Evolutionary conservation across 345 rosid species (phyloP), one percentile per base, ranked within the genome.

Genomic region (Brassica cretica): DNA sequence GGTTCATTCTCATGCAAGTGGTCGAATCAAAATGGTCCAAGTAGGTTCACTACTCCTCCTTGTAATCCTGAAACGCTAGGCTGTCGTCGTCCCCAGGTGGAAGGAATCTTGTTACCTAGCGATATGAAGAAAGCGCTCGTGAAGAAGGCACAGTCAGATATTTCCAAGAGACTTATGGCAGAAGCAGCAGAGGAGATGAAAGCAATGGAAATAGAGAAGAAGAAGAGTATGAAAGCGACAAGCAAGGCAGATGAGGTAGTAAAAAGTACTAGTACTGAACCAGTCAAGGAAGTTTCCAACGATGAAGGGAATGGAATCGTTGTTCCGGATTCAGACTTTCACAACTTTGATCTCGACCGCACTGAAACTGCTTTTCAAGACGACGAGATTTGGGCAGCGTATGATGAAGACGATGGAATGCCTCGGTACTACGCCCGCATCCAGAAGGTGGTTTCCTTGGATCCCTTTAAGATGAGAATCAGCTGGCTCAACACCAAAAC

Each of bases 331-430:
- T 76, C 98, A 12, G 98, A 93, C 81, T 93, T 96, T 79, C 93
- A 96, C 82, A 88, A 90, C 80, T 96, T 96, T 74, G 98, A 93
- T 78, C 75, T 86, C 82, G 91, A 86, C 82, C 85, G 96, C 65
- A 80, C 86, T 49, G 99, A 96, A 81, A 80, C 44, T 64, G 87
- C 92, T 37, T 93, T 96, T 74, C 83, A 65, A 64, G 93, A 82
- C 5, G 94, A 91, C 75, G 92, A 95, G 80, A 90, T 95, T 37
- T 96, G 99, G 99, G 99, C 98, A 72, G 98, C 96, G 5, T 96
- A 96, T 79, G 99, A 93, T 21, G 88, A 88, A 70, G 88, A 86
- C 33, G 98, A 93, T 76, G 98, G 97, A 35, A 91, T 96, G 99
- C 99, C 99, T 64, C 92, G 99, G 44, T 93, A 82, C 72, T 95